Percentiles rank a stretch among this genome's conserved stretches.
These are phyloP conservation scores for Fraxinus sp. DNA, from an alignment of 305 asterid genomes.

Conservation along the genomic window DNA sequence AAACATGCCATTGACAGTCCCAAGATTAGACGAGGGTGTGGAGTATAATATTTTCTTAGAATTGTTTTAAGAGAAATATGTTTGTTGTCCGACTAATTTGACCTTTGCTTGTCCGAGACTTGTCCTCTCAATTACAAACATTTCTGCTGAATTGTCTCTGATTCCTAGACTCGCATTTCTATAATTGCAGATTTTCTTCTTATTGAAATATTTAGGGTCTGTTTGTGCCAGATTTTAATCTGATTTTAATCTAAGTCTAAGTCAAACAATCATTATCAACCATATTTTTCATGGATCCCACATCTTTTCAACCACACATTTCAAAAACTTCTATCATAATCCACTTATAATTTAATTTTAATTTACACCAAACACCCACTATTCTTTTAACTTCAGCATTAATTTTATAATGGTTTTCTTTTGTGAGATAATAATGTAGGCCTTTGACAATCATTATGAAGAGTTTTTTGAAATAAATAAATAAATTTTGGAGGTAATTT, in stretches of 20 bases:
- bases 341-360: too few species aligned
- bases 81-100: conserved; percentile 40
- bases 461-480: too few species aligned
- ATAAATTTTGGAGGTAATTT: too few species aligned
- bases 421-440: background rate
- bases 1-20: background rate
- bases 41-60: conserved; percentile 5
- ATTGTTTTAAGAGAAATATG: conserved; percentile 32
- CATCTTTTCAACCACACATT: too few species aligned
- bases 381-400: background rate
- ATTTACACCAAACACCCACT: too few species aligned
- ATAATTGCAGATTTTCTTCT: background rate
- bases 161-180: conserved; percentile 23
- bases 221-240: too few species aligned
- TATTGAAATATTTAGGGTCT: too few species aligned
- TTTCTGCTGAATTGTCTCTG: conserved; percentile 25
- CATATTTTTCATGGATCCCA: too few species aligned
- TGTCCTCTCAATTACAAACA: conserved; percentile 33
- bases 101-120: conserved; percentile 37
- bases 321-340: too few species aligned
- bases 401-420: background rate
- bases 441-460: too few species aligned
- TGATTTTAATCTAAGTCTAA: too few species aligned
- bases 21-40: conserved; percentile 36
- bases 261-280: too few species aligned